Base-by-base conservation (phyloP, 805 yeast genomes). In the Saturnispora saitoi region DNA sequence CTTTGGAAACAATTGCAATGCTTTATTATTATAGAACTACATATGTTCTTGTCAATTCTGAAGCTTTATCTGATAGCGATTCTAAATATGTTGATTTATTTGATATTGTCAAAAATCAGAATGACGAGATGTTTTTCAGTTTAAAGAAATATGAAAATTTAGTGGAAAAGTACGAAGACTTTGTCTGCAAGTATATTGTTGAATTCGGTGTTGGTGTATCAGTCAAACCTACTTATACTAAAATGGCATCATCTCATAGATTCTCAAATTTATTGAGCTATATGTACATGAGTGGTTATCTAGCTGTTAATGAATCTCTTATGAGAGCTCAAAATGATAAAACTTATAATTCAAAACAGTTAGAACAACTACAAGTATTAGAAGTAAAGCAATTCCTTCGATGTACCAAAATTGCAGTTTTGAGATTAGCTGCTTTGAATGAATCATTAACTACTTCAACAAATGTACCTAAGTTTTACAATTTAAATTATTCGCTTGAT, bases 341-440 rank as follows among this genome's bases (percentile, higher is more conserved):
- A 4, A 20, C 44, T 22, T 30, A 28, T 32, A 15, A 29, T 22
- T 47, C 52, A 1, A 47, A 42, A 26, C n/a, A 37, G 2, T 44
- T 55, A 8, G 38, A 41, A 2, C 48, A 53, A 15, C 54, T 56
- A n/a, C 43, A 50, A 29, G 32, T 30, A 4, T 48, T 60, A 9
- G 46, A 55, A n/a, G 26, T 39, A 24, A 49, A 57, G 34, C 51
- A 51, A 15, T 52, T 45, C 42, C 49, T 48, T 28, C 52, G 66
- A 46, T 42, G 51, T 24, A 39, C 59, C 3, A 42, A 39, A 6
- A 47, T 40, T 19, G 50, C 61, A 8, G 51, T 59, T 26, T 42
- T 55, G 15, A 45, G 54, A 28, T 40, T 62, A n/a, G 48, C 56
- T 11, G 32, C 53, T 9, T 32, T 62, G 40, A 57, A 61, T 42